Conservation (phyloP, 2,329 filamentous ascomycete species). For the Verticillium longisporum region DNA sequence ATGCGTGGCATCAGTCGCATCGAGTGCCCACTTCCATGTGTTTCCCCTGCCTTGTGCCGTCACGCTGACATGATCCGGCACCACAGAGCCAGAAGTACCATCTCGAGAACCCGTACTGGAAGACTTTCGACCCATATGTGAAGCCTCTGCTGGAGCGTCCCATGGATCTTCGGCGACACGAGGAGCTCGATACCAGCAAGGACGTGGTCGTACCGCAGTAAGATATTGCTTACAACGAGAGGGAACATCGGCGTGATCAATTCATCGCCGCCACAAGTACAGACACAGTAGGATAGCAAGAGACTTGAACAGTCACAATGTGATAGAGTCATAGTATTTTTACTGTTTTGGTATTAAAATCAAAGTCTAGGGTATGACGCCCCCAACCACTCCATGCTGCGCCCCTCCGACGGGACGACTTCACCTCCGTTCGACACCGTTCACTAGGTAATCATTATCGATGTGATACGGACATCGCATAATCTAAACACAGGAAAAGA, state of each 20-base stretch:
- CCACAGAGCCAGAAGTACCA: slow-evolving; percentile 52
- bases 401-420: not conserved
- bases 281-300: not conserved
- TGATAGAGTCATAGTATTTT: slow-evolving; percentile 10
- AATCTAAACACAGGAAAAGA: slow-evolving; percentile 25
- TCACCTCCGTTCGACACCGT: not conserved
- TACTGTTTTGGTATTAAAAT: slow-evolving; percentile 17
- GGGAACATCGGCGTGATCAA: not conserved
- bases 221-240: not conserved
- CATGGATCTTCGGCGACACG: slow-evolving; percentile 63
- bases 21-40: too few relatives aligned
- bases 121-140: slow-evolving; percentile 71
- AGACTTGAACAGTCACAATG: not conserved
- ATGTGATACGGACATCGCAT: slow-evolving; percentile 20
- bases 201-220: slow-evolving; percentile 31
- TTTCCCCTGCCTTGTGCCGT: not conserved
- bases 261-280: not conserved
- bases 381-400: slow-evolving; percentile 2
- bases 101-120: slow-evolving; percentile 65
- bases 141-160: slow-evolving; percentile 58
- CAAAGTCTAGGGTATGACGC: slow-evolving; percentile 15
- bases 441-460: slow-evolving; percentile 9
- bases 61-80: not conserved
- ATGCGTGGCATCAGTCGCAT: too few relatives aligned
- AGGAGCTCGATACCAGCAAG: slow-evolving; percentile 57